Percentiles rank a stretch among this genome's conserved stretches.
Evolutionary conservation across 345 rosid species (phyloP).

Genomic region (Populus euphratica): DNA sequence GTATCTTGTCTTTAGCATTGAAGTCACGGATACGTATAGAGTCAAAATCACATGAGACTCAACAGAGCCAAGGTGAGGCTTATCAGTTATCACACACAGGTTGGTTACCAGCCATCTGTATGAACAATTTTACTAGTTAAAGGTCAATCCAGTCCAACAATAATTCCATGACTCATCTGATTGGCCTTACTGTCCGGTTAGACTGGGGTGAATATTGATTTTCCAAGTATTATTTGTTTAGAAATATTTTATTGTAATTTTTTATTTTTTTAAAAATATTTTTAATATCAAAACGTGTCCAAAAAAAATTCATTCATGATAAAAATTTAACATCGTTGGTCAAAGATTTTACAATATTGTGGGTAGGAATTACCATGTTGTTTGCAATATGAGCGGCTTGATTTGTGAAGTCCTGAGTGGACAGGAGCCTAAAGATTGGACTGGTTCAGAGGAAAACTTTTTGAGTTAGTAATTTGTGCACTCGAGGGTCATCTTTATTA

Average conservation of each 20-base stretch:
- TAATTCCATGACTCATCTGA: conserved; percentile 21
- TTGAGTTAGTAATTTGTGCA: background rate
- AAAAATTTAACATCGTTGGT: background rate
- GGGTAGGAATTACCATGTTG: background rate
- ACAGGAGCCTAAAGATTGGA: background rate
- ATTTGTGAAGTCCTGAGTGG: conserved; percentile 11
- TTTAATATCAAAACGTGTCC: too few species aligned
- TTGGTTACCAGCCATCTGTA: background rate
- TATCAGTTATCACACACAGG: background rate
- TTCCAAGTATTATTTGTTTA: too few species aligned
- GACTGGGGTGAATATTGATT: too few species aligned
- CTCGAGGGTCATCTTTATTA: background rate
- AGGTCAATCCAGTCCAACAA: conserved; percentile 8
- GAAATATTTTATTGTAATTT: too few species aligned
- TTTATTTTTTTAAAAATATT: too few species aligned
- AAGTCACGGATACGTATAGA: conserved; percentile 37
- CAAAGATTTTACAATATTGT: background rate
- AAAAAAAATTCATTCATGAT: too few species aligned
- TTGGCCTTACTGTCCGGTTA: background rate
- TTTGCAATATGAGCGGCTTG: conserved; percentile 16
- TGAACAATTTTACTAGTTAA: conserved; percentile 20
- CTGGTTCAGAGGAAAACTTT: background rate
- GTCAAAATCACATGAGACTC: conserved; percentile 24
- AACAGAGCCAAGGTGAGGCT: background rate
- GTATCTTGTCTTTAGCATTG: conserved; percentile 16